A percentile compares a stretch with the other conserved stretches of the same genome.
Evolutionary conservation across 352 stramenopile species (phyloP).

Genomic region (Phytopythium vexans): DNA sequence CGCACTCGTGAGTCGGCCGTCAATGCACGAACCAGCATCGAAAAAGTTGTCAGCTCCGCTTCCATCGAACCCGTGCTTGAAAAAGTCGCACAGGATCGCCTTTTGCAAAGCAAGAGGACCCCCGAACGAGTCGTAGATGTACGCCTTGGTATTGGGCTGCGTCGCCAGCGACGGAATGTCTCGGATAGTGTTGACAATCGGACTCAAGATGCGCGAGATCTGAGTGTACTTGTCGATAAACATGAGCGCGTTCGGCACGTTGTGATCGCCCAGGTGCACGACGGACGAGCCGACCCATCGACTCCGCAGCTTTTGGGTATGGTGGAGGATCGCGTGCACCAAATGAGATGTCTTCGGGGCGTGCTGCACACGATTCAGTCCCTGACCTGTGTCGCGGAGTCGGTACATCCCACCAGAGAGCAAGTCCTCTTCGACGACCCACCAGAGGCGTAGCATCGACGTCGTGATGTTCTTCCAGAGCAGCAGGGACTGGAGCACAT

Average conservation of each 20-base stretch:
- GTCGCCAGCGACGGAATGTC: conserved; percentile 55
- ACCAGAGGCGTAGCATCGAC: conserved; percentile 97
- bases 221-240: conserved; percentile 99
- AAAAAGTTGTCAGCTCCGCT: conserved; percentile 95
- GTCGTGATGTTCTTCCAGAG: conserved; percentile 95
- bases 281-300: conserved; percentile 93
- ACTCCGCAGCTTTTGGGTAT: conserved; percentile 64
- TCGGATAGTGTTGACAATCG: conserved; percentile 86
- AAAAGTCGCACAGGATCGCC: conserved; percentile 95
- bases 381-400: conserved; percentile 94
- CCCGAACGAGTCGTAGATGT: conserved; percentile 82
- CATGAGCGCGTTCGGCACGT: conserved; percentile 97
- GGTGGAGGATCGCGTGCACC: conserved; percentile 93
- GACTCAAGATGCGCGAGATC: conserved; percentile 81
- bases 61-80: conserved; percentile 94
- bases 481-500: conserved; percentile 94
- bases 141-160: conserved; percentile 48
- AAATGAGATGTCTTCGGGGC: conserved; percentile 91
- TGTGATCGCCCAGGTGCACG: conserved; percentile 97
- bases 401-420: conserved; percentile 85
- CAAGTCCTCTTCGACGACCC: conserved; percentile 91
- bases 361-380: conserved; percentile 92
- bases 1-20: conserved; percentile 94
- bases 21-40: conserved; percentile 94
- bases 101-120: conserved; percentile 77